These are phyloP conservation scores for Telopea speciosissima DNA, from an alignment of 177 flowering plant genomes.

Conservation along the genomic window DNA sequence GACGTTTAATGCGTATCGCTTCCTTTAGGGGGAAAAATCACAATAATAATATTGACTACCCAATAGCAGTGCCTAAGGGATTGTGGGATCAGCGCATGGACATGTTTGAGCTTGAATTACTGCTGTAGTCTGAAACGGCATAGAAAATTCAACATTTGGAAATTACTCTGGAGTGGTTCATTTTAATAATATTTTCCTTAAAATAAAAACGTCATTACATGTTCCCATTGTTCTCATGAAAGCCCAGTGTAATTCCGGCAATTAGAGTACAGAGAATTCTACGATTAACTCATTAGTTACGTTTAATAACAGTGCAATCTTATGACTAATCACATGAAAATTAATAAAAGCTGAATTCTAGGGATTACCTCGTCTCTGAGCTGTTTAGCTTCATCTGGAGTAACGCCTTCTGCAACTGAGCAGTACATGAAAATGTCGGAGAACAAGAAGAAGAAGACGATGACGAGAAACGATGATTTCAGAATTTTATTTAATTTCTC, in stretches of 20 bases:
- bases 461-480: constrained; percentile 9
- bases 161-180: no score
- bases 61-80: no score
- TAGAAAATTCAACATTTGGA: not conserved
- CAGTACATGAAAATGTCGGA: constrained; percentile 14
- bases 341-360: not conserved
- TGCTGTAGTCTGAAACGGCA: not conserved
- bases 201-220: no score
- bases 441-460: constrained; percentile 13
- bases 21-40: no score
- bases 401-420: constrained; percentile 56
- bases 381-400: constrained; percentile 60
- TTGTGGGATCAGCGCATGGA: no score
- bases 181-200: not conserved
- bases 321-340: not conserved
- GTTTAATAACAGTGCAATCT: not conserved
- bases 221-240: not conserved
- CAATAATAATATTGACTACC: no score
- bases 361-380: constrained; percentile 78
- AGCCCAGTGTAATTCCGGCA: not conserved
- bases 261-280: not conserved
- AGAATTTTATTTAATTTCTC: constrained; percentile 7
- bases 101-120: not conserved
- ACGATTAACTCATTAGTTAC: not conserved
- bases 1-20: no score